Conservation (phyloP, 192 early-diverging fungal species). For the Physocladia obscura region DNA sequence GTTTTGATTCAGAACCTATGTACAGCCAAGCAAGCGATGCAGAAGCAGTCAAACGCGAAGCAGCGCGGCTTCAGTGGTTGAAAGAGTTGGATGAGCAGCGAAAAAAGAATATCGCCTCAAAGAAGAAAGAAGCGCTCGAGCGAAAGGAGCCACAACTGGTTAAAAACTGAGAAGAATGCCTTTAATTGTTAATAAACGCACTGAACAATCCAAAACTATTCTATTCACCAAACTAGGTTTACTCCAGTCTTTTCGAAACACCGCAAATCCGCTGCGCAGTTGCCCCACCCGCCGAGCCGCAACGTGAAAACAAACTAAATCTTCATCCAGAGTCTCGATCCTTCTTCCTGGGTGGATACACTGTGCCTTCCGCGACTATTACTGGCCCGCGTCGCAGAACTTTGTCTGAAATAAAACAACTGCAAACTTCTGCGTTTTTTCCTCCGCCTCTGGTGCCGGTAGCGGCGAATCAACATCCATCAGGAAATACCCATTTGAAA, state of each 20-base stretch:
- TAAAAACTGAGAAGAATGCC: too few relatives aligned
- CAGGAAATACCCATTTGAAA: background rate
- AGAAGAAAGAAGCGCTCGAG: background rate
- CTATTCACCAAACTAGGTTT: background rate
- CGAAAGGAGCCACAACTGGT: background rate
- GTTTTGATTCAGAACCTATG: background rate
- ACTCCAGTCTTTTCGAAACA: background rate
- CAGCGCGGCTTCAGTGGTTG: background rate
- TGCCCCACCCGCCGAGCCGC: background rate
- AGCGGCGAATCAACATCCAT: background rate
- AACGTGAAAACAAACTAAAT: background rate
- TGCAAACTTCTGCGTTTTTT: background rate
- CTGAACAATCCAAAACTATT: too few relatives aligned
- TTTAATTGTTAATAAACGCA: too few relatives aligned
- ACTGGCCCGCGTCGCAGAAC: background rate
- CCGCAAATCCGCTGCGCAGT: background rate
- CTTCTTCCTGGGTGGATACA: background rate
- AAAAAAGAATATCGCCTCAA: background rate
- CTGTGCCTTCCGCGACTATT: background rate
- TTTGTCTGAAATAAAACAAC: background rate
- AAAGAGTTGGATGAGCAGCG: constrained; percentile 1
- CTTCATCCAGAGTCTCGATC: background rate
- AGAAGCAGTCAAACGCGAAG: background rate
- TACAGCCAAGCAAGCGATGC: background rate
- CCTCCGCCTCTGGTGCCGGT: background rate